A percentile compares a stretch with the other conserved stretches of the same genome.
Evolutionary conservation across 495 filamentous ascomycete genomes (phyloP).

Genomic region (Podospora conica): DNA sequence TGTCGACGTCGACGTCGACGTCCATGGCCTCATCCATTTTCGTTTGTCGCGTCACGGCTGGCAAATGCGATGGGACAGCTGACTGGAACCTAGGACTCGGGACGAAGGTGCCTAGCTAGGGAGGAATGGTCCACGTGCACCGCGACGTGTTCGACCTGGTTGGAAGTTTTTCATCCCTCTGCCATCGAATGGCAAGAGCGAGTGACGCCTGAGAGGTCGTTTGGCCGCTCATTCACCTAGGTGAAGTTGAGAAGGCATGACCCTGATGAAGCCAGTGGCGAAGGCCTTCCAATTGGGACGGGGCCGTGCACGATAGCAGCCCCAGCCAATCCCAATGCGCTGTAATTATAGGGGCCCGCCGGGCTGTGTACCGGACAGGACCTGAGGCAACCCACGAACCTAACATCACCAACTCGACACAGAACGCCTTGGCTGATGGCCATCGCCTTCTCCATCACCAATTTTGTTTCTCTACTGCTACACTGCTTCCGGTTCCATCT

Average conservation of each 20-base stretch:
- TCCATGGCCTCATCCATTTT: slow-evolving; percentile 31
- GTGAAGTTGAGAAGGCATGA: neutral
- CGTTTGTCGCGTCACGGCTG: neutral
- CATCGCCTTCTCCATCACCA: neutral
- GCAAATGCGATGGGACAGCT: neutral
- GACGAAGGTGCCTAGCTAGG: neutral
- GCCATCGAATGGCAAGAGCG: neutral
- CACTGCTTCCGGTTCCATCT: neutral
- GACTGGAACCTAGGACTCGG: neutral
- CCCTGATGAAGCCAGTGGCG: neutral
- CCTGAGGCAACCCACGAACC: neutral
- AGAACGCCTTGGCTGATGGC: neutral
- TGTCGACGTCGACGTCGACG: slow-evolving; percentile 13
- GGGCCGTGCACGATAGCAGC: neutral
- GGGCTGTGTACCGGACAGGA: too few species aligned
- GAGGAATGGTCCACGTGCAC: neutral
- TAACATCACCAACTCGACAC: neutral
- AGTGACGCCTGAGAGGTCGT: neutral
- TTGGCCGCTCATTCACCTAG: neutral
- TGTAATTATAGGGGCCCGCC: neutral
- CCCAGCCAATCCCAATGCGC: neutral
- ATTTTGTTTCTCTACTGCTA: neutral
- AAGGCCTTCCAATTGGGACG: neutral
- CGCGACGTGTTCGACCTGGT: neutral
- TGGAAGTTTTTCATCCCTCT: neutral